A percentile compares a stretch with the other conserved stretches of the same genome.
Conservation (phyloP, 192 early-diverging fungal species). For the Podila verticillata region DNA sequence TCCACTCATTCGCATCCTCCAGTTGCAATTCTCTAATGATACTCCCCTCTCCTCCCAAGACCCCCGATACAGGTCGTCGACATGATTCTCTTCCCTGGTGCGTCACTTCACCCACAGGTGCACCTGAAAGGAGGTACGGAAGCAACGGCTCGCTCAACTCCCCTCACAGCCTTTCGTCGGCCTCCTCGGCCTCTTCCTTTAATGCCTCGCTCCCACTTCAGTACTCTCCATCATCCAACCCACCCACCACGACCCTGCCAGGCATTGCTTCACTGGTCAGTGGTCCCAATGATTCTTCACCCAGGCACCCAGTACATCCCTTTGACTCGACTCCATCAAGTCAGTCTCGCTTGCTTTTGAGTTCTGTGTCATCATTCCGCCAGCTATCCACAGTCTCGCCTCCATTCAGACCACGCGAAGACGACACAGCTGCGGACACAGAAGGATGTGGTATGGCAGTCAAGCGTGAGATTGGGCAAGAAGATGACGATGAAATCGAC, state of each 20-base stretch:
- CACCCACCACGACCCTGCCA: slow-evolving; percentile 18
- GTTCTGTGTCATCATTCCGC: not conserved
- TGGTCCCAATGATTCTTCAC: slow-evolving; percentile 6
- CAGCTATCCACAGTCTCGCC: not conserved
- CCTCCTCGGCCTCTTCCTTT: not conserved
- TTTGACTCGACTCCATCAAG: not conserved
- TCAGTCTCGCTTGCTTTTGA: not conserved
- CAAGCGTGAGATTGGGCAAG: slow-evolving; percentile 25
- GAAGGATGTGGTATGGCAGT: slow-evolving; percentile 4
- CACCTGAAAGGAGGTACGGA: not conserved
- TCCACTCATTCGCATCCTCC: not conserved
- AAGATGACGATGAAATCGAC: slow-evolving; percentile 8
- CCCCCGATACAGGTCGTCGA: slow-evolving; percentile 24
- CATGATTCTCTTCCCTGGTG: slow-evolving; percentile 30
- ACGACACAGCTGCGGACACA: not conserved
- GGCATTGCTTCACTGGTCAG: slow-evolving; percentile 39
- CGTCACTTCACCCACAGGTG: slow-evolving; percentile 13
- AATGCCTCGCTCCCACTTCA: not conserved
- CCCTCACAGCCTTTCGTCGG: slow-evolving; percentile 1
- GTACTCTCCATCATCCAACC: not conserved
- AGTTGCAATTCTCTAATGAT: slow-evolving; percentile 1
- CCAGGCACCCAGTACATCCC: not conserved
- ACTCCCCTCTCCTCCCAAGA: slow-evolving; percentile 43
- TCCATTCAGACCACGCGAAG: not conserved
- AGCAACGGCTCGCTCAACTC: not conserved